These are phyloP conservation scores for Trametes elegans DNA, from an alignment of 768 basidiomycete species.

Conservation along the genomic window DNA sequence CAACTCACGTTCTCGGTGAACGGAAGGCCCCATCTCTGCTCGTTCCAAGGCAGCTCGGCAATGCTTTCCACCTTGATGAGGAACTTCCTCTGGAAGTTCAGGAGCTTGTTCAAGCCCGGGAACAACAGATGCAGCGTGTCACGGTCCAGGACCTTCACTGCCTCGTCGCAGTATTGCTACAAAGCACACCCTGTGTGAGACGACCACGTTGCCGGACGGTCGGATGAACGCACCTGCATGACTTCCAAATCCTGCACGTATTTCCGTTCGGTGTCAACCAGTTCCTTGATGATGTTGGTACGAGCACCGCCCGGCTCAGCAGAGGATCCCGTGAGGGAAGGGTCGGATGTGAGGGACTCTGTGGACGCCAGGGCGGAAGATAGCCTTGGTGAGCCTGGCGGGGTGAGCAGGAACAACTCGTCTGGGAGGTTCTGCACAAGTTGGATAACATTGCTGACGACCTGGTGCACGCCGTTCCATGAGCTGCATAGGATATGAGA, in stretches of 20 bases:
- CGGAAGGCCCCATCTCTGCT: conserved; percentile 84
- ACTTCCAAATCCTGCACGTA: conserved; percentile 96
- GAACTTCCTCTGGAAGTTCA: conserved; percentile 96
- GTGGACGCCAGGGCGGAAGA: conserved; percentile 56
- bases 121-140: conserved; percentile 97
- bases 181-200: conserved; percentile 19
- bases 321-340: conserved; percentile 34
- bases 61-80: conserved; percentile 87
- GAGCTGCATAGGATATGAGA: neutral
- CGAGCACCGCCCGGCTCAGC: conserved; percentile 62
- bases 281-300: conserved; percentile 74
- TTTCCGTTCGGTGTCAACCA: conserved; percentile 93
- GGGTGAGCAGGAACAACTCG: conserved; percentile 62
- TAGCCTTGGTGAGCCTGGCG: conserved; percentile 48
- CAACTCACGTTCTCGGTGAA: conserved; percentile 80
- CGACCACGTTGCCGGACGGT: neutral
- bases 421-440: conserved; percentile 76
- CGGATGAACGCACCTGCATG: conserved; percentile 70
- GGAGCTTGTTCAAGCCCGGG: conserved; percentile 88
- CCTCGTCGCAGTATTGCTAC: conserved; percentile 85
- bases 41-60: conserved; percentile 77
- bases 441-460: conserved; percentile 84
- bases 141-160: conserved; percentile 85
- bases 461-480: conserved; percentile 51
- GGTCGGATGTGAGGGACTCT: conserved; percentile 53